Evolutionary conservation across 2,329 filamentous ascomycete genomes (phyloP).

Genomic region (Esteya vermicola): DNA sequence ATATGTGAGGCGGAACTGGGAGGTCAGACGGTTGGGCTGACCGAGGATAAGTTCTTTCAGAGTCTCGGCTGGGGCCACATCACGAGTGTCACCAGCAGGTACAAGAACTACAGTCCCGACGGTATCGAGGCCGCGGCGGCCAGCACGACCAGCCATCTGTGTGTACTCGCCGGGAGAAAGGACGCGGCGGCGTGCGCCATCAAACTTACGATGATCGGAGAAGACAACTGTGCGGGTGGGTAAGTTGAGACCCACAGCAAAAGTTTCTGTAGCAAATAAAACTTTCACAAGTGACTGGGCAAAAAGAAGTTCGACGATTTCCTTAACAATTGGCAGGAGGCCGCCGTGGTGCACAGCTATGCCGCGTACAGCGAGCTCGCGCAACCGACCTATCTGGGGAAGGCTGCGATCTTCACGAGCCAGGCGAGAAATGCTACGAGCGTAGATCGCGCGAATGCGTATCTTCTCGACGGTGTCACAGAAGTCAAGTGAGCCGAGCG

Average conservation of each 20-base stretch:
- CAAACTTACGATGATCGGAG: constrained; percentile 91
- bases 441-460: constrained; percentile 91
- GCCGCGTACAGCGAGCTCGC: constrained; percentile 73
- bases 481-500: constrained; percentile 88
- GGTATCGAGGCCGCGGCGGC: constrained; percentile 79
- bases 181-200: constrained; percentile 83
- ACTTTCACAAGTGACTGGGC: constrained; percentile 92
- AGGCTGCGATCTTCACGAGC: constrained; percentile 79
- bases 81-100: constrained; percentile 61
- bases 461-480: constrained; percentile 91
- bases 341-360: constrained; percentile 96
- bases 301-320: constrained; percentile 93
- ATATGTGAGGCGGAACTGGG: constrained; percentile 93
- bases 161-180: constrained; percentile 92
- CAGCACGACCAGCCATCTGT: constrained; percentile 93
- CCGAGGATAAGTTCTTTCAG: constrained; percentile 91
- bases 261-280: constrained; percentile 93
- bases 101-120: constrained; percentile 94
- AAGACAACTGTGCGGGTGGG: constrained; percentile 95
- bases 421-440: constrained; percentile 81
- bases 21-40: constrained; percentile 85
- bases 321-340: constrained; percentile 89
- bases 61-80: constrained; percentile 73
- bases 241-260: constrained; percentile 94
- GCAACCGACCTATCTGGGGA: constrained; percentile 81